phyloP scores from a whole-genome alignment of 2,329 filamentous ascomycete genomes.

The Colletotrichum sp. region DNA sequence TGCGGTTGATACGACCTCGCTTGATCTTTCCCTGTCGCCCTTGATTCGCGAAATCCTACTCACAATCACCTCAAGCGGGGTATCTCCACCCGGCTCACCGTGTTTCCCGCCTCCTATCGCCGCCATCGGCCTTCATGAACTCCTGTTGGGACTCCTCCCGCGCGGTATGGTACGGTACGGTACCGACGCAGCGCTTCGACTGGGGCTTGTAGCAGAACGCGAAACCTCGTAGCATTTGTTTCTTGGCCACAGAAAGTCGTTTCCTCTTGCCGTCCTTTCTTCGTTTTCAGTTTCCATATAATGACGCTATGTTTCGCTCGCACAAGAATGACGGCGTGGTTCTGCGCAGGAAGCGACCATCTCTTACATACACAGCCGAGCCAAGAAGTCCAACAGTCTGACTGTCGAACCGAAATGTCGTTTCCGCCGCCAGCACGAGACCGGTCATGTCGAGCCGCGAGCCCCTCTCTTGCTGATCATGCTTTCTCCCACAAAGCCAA shows the following conservation, averaged over 20 bases:
- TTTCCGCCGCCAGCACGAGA: not conserved
- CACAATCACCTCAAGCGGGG: not conserved
- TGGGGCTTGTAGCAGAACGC: not conserved
- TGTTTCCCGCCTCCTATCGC: slow-evolving; percentile 1
- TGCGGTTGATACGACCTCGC: slow-evolving; percentile 9
- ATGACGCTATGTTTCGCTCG: not conserved
- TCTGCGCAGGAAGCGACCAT: not conserved
- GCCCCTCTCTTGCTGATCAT: not conserved
- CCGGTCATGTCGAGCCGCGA: not conserved
- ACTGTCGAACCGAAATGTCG: not conserved
- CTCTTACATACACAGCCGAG: slow-evolving; percentile 9
- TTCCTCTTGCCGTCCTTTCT: not conserved
- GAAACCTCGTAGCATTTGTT: not conserved
- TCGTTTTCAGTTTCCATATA: not conserved
- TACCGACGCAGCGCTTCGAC: not conserved
- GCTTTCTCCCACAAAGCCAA: not conserved
- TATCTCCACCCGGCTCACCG: not conserved
- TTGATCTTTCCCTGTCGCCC: not conserved
- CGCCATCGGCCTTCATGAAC: not conserved
- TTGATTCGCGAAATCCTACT: slow-evolving; percentile 1
- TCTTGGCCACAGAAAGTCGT: not conserved
- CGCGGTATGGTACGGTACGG: not conserved
- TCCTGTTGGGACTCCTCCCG: not conserved
- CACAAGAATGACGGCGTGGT: not conserved
- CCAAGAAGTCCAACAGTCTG: slow-evolving; percentile 4